These are phyloP conservation scores for Paramecium biaurelia DNA, from an alignment of 73 alveolate genomes.

Conservation along the genomic window DNA sequence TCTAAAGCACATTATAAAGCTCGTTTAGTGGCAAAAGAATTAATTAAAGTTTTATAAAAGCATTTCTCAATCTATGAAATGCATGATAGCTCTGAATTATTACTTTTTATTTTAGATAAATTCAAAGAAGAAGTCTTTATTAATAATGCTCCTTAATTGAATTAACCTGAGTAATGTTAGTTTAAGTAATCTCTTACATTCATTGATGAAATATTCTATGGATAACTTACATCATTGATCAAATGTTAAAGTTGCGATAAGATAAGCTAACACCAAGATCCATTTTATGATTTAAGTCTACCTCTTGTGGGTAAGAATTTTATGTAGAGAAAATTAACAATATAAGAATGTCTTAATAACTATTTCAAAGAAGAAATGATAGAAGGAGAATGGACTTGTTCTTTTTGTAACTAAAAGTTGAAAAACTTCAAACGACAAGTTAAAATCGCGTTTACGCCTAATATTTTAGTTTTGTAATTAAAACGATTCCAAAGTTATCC, in stretches of 20 bases:
- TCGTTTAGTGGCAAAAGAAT: not conserved
- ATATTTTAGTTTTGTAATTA: not conserved
- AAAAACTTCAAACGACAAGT: not conserved
- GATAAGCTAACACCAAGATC: not conserved
- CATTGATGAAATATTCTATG: not conserved
- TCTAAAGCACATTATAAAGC: not conserved
- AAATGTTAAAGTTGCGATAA: not conserved
- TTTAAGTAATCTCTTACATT: not conserved
- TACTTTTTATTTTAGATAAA: not conserved
- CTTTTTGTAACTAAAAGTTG: not conserved
- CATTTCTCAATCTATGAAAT: constrained; percentile 7
- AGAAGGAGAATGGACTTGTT: not conserved
- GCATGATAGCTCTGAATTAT: constrained; percentile 35
- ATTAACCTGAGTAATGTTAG: not conserved
- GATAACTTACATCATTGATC: not conserved
- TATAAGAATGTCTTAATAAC: not conserved
- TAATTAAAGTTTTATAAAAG: not conserved
- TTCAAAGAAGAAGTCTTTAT: not conserved
- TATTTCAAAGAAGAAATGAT: not conserved
- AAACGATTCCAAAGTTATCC: not conserved
- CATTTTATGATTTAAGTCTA: not conserved
- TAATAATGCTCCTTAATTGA: not conserved
- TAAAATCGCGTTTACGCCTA: not conserved
- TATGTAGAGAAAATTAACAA: not conserved
- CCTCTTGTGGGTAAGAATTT: not conserved